A percentile compares a stretch with the other conserved stretches of the same genome.
These are phyloP conservation scores for Neonectria neomacrospora DNA, from an alignment of 2,329 filamentous ascomycete genomes.

Conservation along the genomic window DNA sequence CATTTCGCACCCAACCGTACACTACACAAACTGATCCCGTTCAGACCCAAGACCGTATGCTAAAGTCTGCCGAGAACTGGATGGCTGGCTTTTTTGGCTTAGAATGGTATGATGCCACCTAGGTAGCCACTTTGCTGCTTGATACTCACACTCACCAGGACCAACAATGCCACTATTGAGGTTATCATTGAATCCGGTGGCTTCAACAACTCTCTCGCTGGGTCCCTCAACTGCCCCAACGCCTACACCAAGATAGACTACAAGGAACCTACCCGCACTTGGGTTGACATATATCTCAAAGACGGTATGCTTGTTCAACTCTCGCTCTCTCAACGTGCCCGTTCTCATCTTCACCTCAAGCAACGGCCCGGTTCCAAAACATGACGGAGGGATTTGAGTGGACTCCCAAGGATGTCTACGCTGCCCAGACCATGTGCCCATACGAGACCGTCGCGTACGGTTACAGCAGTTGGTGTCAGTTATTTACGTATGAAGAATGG, in stretches of 20 bases:
- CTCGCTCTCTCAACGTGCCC: too few relatives aligned
- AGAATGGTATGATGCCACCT: conserved; percentile 62
- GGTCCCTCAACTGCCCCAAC: conserved; percentile 74
- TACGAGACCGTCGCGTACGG: conserved; percentile 84
- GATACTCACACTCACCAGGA: conserved; percentile 52
- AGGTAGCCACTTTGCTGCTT: too few relatives aligned
- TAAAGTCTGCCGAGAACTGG: conserved; percentile 81
- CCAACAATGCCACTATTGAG: conserved; percentile 76
- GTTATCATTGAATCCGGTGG: conserved; percentile 72
- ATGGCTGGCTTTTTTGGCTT: conserved; percentile 82
- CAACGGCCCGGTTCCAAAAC: conserved; percentile 67
- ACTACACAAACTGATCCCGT: conserved; percentile 24
- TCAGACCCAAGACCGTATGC: conserved; percentile 78
- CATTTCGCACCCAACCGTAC: not conserved
- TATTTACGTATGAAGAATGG: conserved; percentile 83
- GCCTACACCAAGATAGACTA: conserved; percentile 62
- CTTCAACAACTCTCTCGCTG: conserved; percentile 78
- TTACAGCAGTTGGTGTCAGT: conserved; percentile 77
- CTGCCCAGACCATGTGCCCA: conserved; percentile 77
- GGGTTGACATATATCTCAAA: conserved; percentile 72
- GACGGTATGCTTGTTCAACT: conserved; percentile 55
- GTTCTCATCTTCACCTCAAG: conserved; percentile 48
- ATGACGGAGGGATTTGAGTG: conserved; percentile 70
- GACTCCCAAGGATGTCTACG: conserved; percentile 71
- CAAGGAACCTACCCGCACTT: conserved; percentile 64